Evolutionary conservation across 208 protist genomes (phyloP).

Genomic region (Herpetomonas tarakana): DNA sequence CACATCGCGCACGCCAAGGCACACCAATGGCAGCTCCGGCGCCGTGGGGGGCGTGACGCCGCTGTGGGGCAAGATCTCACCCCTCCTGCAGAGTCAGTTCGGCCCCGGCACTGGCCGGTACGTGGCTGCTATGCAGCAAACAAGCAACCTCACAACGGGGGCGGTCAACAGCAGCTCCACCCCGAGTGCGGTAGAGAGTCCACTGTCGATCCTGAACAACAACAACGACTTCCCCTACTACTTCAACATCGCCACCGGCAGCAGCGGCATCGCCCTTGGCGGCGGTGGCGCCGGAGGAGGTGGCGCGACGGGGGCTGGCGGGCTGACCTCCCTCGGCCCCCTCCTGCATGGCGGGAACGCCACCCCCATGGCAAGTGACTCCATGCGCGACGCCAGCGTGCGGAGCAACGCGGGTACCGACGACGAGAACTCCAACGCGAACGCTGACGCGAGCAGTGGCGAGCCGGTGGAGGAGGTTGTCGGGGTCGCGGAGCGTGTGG

Average conservation of each 20-base stretch:
- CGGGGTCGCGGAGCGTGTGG: conserved; percentile 72
- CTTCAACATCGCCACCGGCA: background rate
- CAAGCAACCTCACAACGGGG: background rate
- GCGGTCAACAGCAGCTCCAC: background rate
- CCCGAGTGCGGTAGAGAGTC: background rate
- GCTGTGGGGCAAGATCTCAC: background rate
- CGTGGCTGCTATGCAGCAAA: background rate
- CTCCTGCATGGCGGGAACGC: conserved; percentile 4
- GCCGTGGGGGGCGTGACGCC: background rate
- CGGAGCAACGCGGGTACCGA: conserved; percentile 23
- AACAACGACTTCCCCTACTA: conserved; percentile 3
- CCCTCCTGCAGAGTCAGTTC: too few species aligned
- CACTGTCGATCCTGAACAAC: background rate
- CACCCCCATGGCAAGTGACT: background rate
- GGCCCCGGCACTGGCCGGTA: background rate
- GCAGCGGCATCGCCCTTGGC: conserved; percentile 1
- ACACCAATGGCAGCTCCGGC: background rate
- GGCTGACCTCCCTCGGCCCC: background rate
- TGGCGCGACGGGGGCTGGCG: background rate
- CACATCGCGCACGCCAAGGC: too few species aligned
- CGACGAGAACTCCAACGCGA: conserved; percentile 14
- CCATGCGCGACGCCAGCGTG: conserved; percentile 20
- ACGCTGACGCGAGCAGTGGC: conserved; percentile 20
- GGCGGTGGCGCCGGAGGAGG: background rate
- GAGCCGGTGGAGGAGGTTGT: conserved; percentile 32